Evolutionary conservation across 495 filamentous ascomycete genomes (phyloP), one percentile per base, ranked within the genome.

Genomic region (Penicillium parvum): DNA sequence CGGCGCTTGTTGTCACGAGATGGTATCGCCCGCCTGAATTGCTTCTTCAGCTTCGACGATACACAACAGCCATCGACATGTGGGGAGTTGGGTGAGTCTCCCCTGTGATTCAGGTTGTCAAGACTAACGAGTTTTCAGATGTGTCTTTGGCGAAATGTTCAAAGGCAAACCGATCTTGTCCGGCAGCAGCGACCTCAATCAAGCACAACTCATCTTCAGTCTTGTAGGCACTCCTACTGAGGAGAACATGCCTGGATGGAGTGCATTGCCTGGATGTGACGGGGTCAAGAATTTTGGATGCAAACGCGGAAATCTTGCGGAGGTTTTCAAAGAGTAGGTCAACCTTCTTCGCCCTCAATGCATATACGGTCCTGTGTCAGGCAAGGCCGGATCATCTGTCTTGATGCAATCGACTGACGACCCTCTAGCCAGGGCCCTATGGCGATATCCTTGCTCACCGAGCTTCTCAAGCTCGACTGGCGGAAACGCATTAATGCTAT

Each of bases 61-160:
- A 99, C 59, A 99, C 92, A 22, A 86, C 92, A 16, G 90, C 92
- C 3, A 95, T 99, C 60, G 92, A 99, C 65, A 77, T 97, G 74
- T 99, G 92, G 92, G 92, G 92, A 57, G 90, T 95, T 53, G 91
- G 91, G 85, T 91, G 75, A 71, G 73, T 54, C 33, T 43, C 14
- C 35, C 32, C 2, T 35, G 12, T 30, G 7, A n/a, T 3, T 32
- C 28, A 12, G 14, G 7, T 3, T 26, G 6, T 23, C 36, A 6
- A 32, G 36, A 37, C 60, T 57, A 39, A 55, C 51, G 42, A n/a
- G n/a, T 5, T 14, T 27, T 10, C 49, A 91, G 88, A 20, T 96
- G 92, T 60, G 89, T 99, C 8, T 96, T 99, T 61, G 92, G 89
- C 21, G 92, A 99, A 64, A 99, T 99, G 92, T 86, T 97, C 46